Conservation (phyloP, 768 basidiomycete species). For the Pisolithus orientalis region DNA sequence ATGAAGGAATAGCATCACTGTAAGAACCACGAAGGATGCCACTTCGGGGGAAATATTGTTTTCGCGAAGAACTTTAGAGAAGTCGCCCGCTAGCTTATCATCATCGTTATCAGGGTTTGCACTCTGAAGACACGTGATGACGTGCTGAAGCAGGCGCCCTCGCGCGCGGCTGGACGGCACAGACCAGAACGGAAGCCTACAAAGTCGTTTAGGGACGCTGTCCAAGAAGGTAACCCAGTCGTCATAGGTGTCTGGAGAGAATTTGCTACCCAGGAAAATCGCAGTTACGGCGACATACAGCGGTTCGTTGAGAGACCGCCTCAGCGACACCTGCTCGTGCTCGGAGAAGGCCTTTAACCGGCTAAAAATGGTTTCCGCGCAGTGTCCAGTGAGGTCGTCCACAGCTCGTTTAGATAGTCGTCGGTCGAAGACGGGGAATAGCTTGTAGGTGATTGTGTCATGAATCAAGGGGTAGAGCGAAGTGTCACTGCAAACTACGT, state of each 20-base stretch:
- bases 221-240: conserved; percentile 16
- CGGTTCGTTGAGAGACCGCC: conserved; percentile 10
- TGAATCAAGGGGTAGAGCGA: conserved; percentile 7
- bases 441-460: conserved; percentile 9
- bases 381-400: conserved; percentile 6
- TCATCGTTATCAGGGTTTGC: conserved; percentile 4
- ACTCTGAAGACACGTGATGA: conserved; percentile 10
- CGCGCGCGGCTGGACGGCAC: conserved; percentile 13
- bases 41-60: conserved; percentile 13
- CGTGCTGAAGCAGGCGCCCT: conserved; percentile 2
- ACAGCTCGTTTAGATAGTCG: conserved; percentile 9
- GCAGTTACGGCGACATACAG: conserved; percentile 14
- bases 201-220: conserved; percentile 16
- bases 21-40: conserved; percentile 14
- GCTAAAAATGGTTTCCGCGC: conserved; percentile 9
- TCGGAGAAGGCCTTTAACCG: conserved; percentile 7
- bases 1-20: conserved; percentile 16
- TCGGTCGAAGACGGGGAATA: conserved; percentile 19
- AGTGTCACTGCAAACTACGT: conserved; percentile 9
- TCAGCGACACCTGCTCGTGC: conserved; percentile 6
- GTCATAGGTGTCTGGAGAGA: conserved; percentile 13
- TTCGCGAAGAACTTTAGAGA: conserved; percentile 13
- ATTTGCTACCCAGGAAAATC: conserved; percentile 14
- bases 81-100: conserved; percentile 6
- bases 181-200: conserved; percentile 8